These are phyloP conservation scores for Claviceps citrina DNA, from an alignment of 2,329 filamentous ascomycete species.

Conservation along the genomic window DNA sequence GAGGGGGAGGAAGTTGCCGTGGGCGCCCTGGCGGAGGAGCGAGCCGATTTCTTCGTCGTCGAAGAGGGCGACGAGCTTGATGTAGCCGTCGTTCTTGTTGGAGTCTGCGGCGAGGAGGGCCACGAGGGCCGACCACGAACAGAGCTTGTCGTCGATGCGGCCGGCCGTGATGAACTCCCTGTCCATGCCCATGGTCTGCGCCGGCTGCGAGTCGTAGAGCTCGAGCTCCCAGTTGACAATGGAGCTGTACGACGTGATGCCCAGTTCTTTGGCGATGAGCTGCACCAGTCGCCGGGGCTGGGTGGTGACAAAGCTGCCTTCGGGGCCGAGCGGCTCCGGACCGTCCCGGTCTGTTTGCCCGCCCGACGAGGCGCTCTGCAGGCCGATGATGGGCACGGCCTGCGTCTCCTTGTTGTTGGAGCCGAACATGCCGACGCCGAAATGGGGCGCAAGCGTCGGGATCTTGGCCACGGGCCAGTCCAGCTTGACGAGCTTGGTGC, in stretches of 20 bases:
- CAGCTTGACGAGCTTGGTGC: slow-evolving; percentile 70
- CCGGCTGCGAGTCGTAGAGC: slow-evolving; percentile 80
- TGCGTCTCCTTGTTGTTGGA: slow-evolving; percentile 74
- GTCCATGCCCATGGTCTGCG: slow-evolving; percentile 67
- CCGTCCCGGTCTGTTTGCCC: slow-evolving; percentile 26
- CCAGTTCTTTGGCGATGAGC: slow-evolving; percentile 65
- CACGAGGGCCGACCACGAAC: slow-evolving; percentile 80
- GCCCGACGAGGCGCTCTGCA: slow-evolving; percentile 67
- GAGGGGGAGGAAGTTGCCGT: slow-evolving; percentile 72
- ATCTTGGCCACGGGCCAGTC: slow-evolving; percentile 90
- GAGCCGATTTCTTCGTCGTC: slow-evolving; percentile 96
- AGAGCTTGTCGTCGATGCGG: slow-evolving; percentile 94
- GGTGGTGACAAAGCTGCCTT: slow-evolving; percentile 59
- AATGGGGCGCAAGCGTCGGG: slow-evolving; percentile 85
- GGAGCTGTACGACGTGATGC: slow-evolving; percentile 49
- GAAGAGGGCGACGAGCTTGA: slow-evolving; percentile 88
- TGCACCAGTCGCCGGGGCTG: slow-evolving; percentile 77
- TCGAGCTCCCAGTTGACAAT: slow-evolving; percentile 97
- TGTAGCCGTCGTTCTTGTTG: slow-evolving; percentile 44
- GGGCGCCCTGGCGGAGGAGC: slow-evolving; percentile 74
- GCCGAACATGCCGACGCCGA: slow-evolving; percentile 59
- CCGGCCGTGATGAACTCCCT: slow-evolving; percentile 91
- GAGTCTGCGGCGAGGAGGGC: slow-evolving; percentile 55
- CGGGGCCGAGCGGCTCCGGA: slow-evolving; percentile 37
- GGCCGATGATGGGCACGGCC: slow-evolving; percentile 82